Evolutionary conservation across 1,139 yeast species (phyloP), one percentile per base, ranked within the genome.

Genomic region (Citeromyces hawaiiensis): DNA sequence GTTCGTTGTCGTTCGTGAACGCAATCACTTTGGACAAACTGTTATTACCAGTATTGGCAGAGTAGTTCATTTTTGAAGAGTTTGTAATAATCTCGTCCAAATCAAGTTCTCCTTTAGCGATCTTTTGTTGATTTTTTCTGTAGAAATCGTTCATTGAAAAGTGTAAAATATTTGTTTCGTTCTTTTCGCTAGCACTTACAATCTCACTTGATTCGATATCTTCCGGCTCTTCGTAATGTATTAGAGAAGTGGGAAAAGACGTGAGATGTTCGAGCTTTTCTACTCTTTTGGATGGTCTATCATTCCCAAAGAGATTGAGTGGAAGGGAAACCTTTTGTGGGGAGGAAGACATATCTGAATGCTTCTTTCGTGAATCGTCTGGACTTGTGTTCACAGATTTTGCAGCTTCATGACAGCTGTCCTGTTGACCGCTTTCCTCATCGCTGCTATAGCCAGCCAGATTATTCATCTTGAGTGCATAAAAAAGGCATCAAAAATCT

Each of bases 21-120:
- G 45, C 44, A 29, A 56, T 54, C 17, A 56, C 48, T 29, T 45
- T 47, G 11, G 52, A 44, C 35, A 56, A 43, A 30, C 53, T 55
- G 30, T 55, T 55, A 32, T 49, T 45, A 13, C 56, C 53, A 4
- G 43, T 48, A 10, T 42, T 23, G 9, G 27, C 41, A 45, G 47
- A 51, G 39, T 43, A 54, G 33, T 39, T 48, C 21, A 48, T 45
- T 36, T 46, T 43, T 11, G 53, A 42, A 36, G 47, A 41, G 15
- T 43, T 40, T 4, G 41, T 45, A 3, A 44, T 43, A 18, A 51
- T 49, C 15, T 48, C 44, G 2, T 42, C 38, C 17, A 42, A 42
- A 41, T 51, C 47, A 35, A 56, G 46, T 15, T 49, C 47, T 1
- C 60, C 60, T 1, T 38, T 34, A 30, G 40, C 40, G 3, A 54